Evolutionary conservation across 2,329 filamentous ascomycete species (phyloP), one percentile per base, ranked within the genome.

Genomic region (Fusarium bulbicola): DNA sequence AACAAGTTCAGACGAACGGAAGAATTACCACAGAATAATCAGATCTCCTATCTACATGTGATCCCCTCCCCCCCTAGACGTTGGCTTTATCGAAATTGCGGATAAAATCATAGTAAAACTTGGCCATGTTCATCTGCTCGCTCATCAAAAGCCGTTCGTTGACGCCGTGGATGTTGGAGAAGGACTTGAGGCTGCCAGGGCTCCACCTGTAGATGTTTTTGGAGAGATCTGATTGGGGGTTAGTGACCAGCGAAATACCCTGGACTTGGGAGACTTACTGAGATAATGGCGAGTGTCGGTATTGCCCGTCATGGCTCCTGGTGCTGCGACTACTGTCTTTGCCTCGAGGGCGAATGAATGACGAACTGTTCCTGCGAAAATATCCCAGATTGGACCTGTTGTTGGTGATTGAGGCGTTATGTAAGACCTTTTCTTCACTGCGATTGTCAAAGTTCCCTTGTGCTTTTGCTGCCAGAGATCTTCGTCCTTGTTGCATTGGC

Each of bases 231-330:
- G 18, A 21, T 18, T 9, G 2, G 12, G 15, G 7, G 21, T 72
- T 10, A 64, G 24, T 6, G 10, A 2, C 1, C 2, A 16, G 3
- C 16, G 6, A 5, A 14, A 10, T 32, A 47, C 36, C 18, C 13
- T 54, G 3, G 5, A 39, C 30, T 26, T 8, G 10, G 0, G 1
- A 54, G 7, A 64, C 68, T 71, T 36, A 62, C 64, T 59, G 11
- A 66, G 34, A n/a, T 73, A 68, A 21, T 73, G 43, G 1, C 63
- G 59, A 15, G 45, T 59, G 26, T 71, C 59, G 18, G 66, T 73
- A 16, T 74, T 74, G 10, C 66, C 66, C 0, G 70, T 68, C 70
- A 73, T 73, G 32, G 62, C 52, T 5, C 66, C 70, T 1, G 71
- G 62, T 1, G 70, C 54, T 26, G 45, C 32, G 7, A 63, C 59